Evolutionary conservation across 83 land plant species (phyloP).

Genomic region (Thuja plicata): DNA sequence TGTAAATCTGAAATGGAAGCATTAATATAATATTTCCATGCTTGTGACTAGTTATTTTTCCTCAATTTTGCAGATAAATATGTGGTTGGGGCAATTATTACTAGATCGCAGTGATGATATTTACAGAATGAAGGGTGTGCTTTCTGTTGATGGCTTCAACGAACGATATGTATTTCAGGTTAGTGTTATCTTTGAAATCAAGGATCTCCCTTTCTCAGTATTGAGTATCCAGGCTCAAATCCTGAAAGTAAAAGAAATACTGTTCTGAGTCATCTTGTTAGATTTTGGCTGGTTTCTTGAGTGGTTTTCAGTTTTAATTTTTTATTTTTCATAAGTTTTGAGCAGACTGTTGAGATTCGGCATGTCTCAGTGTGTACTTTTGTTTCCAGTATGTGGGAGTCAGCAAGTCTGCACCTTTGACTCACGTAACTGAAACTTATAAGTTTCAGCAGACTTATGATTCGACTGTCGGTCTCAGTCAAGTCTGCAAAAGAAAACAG

Average conservation of each 20-base stretch:
- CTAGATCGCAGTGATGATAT: constrained; percentile 90
- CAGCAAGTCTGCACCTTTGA: no score
- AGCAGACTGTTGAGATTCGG: no score
- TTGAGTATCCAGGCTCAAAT: not conserved
- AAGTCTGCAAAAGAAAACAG: no score
- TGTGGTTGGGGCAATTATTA: constrained; percentile 81
- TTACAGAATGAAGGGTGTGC: constrained; percentile 93
- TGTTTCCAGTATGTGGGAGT: no score
- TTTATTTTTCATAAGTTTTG: not conserved
- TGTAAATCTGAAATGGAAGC: not conserved
- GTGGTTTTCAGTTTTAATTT: not conserved
- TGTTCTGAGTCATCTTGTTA: not conserved
- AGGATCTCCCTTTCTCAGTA: not conserved
- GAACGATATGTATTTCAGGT: constrained; percentile 98
- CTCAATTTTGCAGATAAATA: constrained; percentile 69
- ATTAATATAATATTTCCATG: not conserved
- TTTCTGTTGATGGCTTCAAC: constrained; percentile 87
- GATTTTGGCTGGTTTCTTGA: not conserved
- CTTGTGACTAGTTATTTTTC: not conserved
- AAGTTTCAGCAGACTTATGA: no score
- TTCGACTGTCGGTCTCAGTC: no score
- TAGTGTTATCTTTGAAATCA: constrained; percentile 1
- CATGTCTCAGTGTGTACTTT: no score
- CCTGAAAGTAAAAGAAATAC: not conserved
- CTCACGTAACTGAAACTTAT: no score